Evolutionary conservation across 768 basidiomycete species (phyloP).

Genomic region (Symmetrospora coprosmae): DNA sequence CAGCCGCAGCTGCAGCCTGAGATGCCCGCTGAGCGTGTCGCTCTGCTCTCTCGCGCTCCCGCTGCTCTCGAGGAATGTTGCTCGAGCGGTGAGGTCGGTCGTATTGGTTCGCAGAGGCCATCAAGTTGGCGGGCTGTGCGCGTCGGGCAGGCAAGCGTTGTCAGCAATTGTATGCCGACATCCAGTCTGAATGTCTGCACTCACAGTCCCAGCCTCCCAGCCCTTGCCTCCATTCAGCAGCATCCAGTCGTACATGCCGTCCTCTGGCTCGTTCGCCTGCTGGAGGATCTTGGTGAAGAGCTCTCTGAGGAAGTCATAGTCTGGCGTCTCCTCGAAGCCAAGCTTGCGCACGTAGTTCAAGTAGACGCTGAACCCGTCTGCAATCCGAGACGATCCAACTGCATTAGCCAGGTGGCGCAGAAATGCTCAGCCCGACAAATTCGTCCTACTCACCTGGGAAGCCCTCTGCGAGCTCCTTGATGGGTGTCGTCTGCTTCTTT

Average conservation of each 20-base stretch:
- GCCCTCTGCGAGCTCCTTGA: constrained; percentile 90
- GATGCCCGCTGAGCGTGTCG: constrained; percentile 31
- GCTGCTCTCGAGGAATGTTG: constrained; percentile 30
- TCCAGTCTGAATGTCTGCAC: constrained; percentile 33
- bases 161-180: not conserved
- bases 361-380: constrained; percentile 97
- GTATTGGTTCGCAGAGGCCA: constrained; percentile 24
- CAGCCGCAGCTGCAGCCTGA: constrained; percentile 28
- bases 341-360: constrained; percentile 97
- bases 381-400: too few species aligned
- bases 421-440: constrained; percentile 12
- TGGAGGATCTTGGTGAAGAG: constrained; percentile 87
- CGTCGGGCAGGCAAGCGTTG: not conserved
- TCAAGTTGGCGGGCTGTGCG: constrained; percentile 21
- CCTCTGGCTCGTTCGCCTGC: constrained; percentile 76
- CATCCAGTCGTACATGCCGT: constrained; percentile 95
- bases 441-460: constrained; percentile 78
- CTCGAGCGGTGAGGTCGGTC: constrained; percentile 30
- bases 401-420: constrained; percentile 19
- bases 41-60: constrained; percentile 34
- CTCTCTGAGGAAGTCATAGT: constrained; percentile 94
- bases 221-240: constrained; percentile 79
- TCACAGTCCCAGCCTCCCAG: constrained; percentile 71
- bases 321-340: constrained; percentile 96
- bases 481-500: constrained; percentile 95